Evolutionary conservation across 495 filamentous ascomycete genomes (phyloP), one percentile per base, ranked within the genome.

Genomic region (Aspergillus coremiiformis): DNA sequence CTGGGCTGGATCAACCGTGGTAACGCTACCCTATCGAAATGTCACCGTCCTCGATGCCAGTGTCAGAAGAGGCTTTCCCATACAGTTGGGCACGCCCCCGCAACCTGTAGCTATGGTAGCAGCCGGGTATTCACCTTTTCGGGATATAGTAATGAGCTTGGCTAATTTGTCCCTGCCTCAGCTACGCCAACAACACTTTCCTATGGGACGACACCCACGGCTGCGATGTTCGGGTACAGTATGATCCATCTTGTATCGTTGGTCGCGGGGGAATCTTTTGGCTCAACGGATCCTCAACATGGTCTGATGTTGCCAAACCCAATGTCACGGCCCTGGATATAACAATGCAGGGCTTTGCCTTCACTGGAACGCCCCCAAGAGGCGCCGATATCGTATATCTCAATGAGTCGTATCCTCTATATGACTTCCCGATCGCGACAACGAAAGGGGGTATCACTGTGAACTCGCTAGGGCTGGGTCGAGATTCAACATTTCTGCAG

Each of bases 401-500:
- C 7, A 60, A 51, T 26, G n/a, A 45, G 15, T 51, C 37, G 7
- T 21, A 49, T 24, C 50, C 49, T 3, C 39, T 68, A 9, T 19
- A 47, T 11, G 23, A 51, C 8, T 64, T 64, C 45, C 54, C 58
- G 6, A 12, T 68, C 9, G 61, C 54, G 3, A 59, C 65, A 26
- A 44, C 55, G 9, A 49, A 27, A 47, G 52, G 55, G 55, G 47
- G 32, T 24, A 20, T 39, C 5, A 39, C 53, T 10, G 27, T 47
- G 45, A 57, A 49, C 52, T 39, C 53, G 2, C 8, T 66, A 17
- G 64, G 71, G 3, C 62, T 76, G 6, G 71, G 70, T 1, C 52
- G 44, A 33, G 73, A 77, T 46, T 74, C 71, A 17, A 75, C 66
- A 26, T 55, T 70, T n/a, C 53, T 76, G 5, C 67, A 67, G 35